phyloP scores from a whole-genome alignment of 2,329 filamentous ascomycete species.

The Alternaria arbusti region DNA sequence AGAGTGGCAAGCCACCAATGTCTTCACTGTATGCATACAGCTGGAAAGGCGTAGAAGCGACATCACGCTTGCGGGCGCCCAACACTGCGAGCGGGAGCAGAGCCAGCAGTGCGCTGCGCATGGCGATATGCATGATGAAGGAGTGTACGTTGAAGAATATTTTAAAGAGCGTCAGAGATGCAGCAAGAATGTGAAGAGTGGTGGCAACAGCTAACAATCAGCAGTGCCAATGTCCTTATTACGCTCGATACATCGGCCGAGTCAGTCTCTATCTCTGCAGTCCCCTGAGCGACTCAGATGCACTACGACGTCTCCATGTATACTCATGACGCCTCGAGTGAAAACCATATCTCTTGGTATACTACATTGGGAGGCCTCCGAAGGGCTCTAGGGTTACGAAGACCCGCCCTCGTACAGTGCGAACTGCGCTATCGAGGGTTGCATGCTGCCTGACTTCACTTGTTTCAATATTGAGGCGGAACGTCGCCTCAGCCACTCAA shows the following conservation, averaged over 20 bases:
- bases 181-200: background rate
- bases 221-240: background rate
- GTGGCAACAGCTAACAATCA: background rate
- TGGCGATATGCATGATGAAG: background rate
- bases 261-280: background rate
- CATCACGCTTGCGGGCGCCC: background rate
- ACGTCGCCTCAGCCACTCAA: background rate
- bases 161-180: background rate
- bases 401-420: background rate
- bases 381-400: background rate
- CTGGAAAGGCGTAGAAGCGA: conserved; percentile 5
- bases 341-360: background rate
- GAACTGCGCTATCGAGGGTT: background rate
- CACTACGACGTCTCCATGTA: background rate
- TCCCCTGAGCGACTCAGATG: background rate
- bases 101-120: background rate
- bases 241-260: background rate
- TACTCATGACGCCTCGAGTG: background rate
- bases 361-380: background rate
- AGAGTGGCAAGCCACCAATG: conserved; percentile 21
- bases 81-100: background rate
- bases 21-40: conserved; percentile 21
- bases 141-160: background rate
- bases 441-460: background rate
- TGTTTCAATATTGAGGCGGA: background rate